phyloP scores from a whole-genome alignment of 2,329 filamentous ascomycete genomes.

The Cladophialophora chaetospira region DNA sequence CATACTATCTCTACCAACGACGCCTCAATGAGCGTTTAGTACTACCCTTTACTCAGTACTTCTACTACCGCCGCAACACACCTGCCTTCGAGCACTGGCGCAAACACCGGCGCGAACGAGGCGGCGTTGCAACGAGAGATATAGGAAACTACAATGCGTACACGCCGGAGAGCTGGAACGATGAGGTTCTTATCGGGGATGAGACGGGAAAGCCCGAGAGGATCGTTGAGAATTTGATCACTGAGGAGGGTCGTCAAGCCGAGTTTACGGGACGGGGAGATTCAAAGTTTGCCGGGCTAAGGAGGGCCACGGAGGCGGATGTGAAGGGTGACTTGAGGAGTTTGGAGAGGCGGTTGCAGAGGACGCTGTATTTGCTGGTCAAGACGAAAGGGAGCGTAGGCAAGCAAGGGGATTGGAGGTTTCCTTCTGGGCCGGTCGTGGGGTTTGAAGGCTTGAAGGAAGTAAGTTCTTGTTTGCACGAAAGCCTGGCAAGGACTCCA shows the following conservation, averaged over 20 bases:
- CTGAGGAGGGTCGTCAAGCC: constrained; percentile 65
- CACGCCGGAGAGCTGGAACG: constrained; percentile 78
- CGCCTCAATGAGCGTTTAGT: constrained; percentile 90
- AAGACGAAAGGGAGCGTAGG: constrained; percentile 46
- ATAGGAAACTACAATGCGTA: constrained; percentile 81
- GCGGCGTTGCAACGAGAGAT: constrained; percentile 75
- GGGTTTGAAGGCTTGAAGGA: constrained; percentile 79
- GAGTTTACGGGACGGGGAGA: constrained; percentile 56
- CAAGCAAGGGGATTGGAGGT: constrained; percentile 62
- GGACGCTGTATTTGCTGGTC: constrained; percentile 86
- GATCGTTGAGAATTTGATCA: constrained; percentile 69
- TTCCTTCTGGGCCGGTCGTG: constrained; percentile 75
- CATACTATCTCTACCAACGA: constrained; percentile 96
- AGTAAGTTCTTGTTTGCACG: constrained; percentile 56
- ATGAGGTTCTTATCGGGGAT: constrained; percentile 80
- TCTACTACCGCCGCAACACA: constrained; percentile 93
- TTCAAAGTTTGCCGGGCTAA: constrained; percentile 65
- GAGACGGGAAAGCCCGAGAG: constrained; percentile 65
- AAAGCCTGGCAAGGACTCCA: background rate
- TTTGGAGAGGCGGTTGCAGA: constrained; percentile 75
- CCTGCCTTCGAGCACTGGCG: constrained; percentile 86
- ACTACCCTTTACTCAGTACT: constrained; percentile 82
- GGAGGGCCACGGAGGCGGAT: constrained; percentile 76
- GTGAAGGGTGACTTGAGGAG: constrained; percentile 70
- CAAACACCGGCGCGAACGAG: constrained; percentile 74